Conservation (phyloP, 2,329 filamentous ascomycete species). For the Aspergillus floridensis region DNA sequence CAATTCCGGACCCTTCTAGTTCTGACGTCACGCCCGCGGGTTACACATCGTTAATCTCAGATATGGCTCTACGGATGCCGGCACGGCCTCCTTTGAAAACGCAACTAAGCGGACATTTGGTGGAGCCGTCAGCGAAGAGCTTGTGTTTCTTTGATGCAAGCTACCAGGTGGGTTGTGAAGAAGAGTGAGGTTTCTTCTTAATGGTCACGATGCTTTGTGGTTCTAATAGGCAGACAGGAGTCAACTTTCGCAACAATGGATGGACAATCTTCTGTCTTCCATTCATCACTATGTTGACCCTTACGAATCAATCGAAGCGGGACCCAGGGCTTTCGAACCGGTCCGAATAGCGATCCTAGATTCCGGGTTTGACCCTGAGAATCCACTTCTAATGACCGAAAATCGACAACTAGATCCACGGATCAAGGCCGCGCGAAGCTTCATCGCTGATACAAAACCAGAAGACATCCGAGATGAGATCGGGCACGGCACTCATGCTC, state of each 20-base stretch:
- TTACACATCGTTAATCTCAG: background rate
- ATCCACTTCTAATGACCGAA: slow-evolving; percentile 18
- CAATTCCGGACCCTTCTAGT: background rate
- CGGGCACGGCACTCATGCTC: slow-evolving; percentile 30
- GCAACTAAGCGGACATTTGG: slow-evolving; percentile 4
- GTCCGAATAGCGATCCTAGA: slow-evolving; percentile 27
- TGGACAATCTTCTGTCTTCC: slow-evolving; percentile 13
- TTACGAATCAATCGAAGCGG: slow-evolving; percentile 2
- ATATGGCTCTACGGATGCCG: slow-evolving; percentile 2
- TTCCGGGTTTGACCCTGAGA: slow-evolving; percentile 22
- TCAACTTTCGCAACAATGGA: slow-evolving; percentile 12
- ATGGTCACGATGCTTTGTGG: background rate
- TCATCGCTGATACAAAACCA: slow-evolving; percentile 19
- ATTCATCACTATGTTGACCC: slow-evolving; percentile 12
- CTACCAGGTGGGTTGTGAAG: slow-evolving; percentile 7
- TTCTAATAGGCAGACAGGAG: slow-evolving; percentile 9
- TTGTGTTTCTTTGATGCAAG: slow-evolving; percentile 14
- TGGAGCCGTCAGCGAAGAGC: slow-evolving; percentile 5
- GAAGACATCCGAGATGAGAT: slow-evolving; percentile 17
- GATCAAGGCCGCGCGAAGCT: slow-evolving; percentile 24
- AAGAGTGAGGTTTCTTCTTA: slow-evolving; percentile 9
- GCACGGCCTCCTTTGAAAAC: slow-evolving; percentile 2
- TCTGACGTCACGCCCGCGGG: slow-evolving; percentile 1
- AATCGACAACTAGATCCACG: slow-evolving; percentile 17
- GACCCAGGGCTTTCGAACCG: slow-evolving; percentile 9